phyloP scores from a whole-genome alignment of 2,329 filamentous ascomycete species.

The Didymella pomorum region DNA sequence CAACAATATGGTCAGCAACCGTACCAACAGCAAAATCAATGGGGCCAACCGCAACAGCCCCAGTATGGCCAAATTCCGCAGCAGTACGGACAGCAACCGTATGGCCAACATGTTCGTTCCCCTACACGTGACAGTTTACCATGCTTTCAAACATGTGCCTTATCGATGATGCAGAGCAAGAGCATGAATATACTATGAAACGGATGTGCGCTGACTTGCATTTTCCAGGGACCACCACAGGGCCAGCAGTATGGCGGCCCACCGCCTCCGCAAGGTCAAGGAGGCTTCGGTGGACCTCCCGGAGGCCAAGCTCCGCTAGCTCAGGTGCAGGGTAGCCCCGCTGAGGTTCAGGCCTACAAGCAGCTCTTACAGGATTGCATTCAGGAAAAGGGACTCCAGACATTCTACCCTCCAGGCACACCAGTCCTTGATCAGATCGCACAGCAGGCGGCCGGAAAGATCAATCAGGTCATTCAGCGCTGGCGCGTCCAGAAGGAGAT shows the following conservation, averaged over 20 bases:
- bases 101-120: conserved; percentile 37
- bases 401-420: conserved; percentile 66
- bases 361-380: conserved; percentile 64
- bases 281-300: conserved; percentile 39
- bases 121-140: conserved; percentile 10
- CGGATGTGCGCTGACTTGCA: conserved; percentile 24
- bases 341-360: conserved; percentile 64
- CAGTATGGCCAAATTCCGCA: conserved; percentile 31
- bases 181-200: neutral
- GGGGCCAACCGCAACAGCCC: conserved; percentile 41
- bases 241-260: conserved; percentile 46
- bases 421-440: conserved; percentile 62
- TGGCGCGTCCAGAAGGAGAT: conserved; percentile 68
- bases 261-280: conserved; percentile 32
- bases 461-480: conserved; percentile 64
- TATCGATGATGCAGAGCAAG: conserved; percentile 32
- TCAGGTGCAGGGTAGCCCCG: conserved; percentile 55
- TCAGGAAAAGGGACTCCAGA: conserved; percentile 67
- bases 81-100: conserved; percentile 45
- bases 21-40: conserved; percentile 31
- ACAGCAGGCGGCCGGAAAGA: conserved; percentile 57
- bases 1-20: conserved; percentile 36
- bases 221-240: conserved; percentile 39
- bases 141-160: neutral
- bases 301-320: conserved; percentile 45